Evolutionary conservation across 1,284 basidiomycete genomes (phyloP).

Genomic region (Mycosarcoma maydis): DNA sequence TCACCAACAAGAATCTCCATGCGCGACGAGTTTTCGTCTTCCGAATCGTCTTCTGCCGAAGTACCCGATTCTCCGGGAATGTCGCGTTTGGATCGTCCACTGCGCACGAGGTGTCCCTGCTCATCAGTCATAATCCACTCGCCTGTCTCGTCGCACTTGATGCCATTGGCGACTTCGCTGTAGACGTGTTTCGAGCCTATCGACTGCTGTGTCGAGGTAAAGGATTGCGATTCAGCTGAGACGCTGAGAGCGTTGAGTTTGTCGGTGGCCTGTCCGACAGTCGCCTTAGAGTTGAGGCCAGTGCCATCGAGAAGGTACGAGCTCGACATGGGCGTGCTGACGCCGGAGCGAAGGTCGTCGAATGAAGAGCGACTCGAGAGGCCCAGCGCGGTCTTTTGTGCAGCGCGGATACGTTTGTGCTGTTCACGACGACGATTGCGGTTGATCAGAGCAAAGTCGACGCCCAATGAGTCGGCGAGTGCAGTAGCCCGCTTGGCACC

Average conservation of each 20-base stretch:
- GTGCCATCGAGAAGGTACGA: slow-evolving; percentile 49
- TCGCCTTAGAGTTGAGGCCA: slow-evolving; percentile 20
- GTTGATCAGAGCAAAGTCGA: slow-evolving; percentile 97
- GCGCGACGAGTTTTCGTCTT: slow-evolving; percentile 67
- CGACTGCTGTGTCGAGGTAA: slow-evolving; percentile 10
- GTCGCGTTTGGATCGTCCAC: slow-evolving; percentile 43
- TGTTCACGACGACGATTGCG: slow-evolving; percentile 73
- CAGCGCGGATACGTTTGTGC: slow-evolving; percentile 54
- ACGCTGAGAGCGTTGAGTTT: slow-evolving; percentile 41
- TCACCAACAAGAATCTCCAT: slow-evolving; percentile 99
- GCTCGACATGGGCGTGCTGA: slow-evolving; percentile 55
- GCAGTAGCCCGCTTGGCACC: slow-evolving; percentile 95
- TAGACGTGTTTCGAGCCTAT: slow-evolving; percentile 32
- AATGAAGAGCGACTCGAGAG: slow-evolving; percentile 43
- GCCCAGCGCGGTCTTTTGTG: slow-evolving; percentile 31
- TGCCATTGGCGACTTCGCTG: slow-evolving; percentile 63
- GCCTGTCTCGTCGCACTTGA: slow-evolving; percentile 67
- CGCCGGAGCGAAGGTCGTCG: slow-evolving; percentile 49
- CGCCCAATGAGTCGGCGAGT: slow-evolving; percentile 91
- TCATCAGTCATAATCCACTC: slow-evolving; percentile 65
- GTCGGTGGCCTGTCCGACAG: slow-evolving; percentile 33
- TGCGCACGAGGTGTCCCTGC: slow-evolving; percentile 55
- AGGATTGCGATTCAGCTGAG: slow-evolving; percentile 21
- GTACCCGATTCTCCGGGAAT: slow-evolving; percentile 11
- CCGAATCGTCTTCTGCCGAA: slow-evolving; percentile 42